Percentiles rank a stretch among this genome's conserved stretches.
Evolutionary conservation across 148 eudicot species (phyloP).

Genomic region (Rhododendron simsii): DNA sequence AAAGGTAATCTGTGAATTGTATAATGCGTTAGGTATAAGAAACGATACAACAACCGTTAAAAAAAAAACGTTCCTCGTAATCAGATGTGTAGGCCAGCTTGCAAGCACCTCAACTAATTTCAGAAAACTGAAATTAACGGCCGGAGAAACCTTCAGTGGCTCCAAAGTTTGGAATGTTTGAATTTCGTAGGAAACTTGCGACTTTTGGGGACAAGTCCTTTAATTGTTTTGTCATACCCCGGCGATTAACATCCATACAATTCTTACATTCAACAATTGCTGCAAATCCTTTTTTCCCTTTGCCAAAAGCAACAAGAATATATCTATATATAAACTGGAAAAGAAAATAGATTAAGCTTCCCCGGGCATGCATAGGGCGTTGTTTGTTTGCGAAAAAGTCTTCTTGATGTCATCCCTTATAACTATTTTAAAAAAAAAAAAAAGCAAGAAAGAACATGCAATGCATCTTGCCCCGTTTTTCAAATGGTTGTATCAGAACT

Average conservation of each 20-base stretch:
- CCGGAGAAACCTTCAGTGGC: no score
- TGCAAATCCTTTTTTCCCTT: not conserved
- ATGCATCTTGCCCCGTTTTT: not conserved
- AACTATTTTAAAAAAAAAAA: not conserved
- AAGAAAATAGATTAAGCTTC: not conserved
- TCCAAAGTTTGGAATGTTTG: no score
- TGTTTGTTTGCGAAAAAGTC: not conserved
- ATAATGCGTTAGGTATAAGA: not conserved
- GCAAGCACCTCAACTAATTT: no score
- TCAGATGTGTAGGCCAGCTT: no score
- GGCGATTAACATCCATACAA: no score
- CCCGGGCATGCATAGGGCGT: not conserved
- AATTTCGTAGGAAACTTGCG: no score
- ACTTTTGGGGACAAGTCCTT: no score
- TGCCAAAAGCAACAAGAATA: not conserved
- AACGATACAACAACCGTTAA: not conserved
- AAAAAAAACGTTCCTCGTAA: no score
- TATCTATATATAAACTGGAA: not conserved
- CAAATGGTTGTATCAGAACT: not conserved
- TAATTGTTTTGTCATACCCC: no score
- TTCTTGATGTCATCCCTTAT: not conserved
- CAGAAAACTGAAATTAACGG: no score
- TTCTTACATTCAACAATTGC: not conserved
- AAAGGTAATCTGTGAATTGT: not conserved
- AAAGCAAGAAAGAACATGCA: not conserved